Evolutionary conservation across 768 basidiomycete species (phyloP).

Genomic region (Neoboletus magnificus): DNA sequence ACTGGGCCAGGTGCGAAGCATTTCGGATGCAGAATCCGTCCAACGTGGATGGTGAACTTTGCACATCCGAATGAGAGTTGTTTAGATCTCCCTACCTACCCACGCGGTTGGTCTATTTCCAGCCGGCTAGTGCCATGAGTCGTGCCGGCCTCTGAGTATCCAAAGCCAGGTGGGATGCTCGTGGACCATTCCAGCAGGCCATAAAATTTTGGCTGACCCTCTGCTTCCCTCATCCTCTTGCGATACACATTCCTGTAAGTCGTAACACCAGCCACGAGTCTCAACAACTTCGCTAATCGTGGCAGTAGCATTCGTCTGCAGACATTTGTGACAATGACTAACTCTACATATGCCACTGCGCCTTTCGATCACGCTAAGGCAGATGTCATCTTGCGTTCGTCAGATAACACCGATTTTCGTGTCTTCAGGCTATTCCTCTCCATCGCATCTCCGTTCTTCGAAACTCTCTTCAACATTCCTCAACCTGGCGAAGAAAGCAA

Average conservation of each 20-base stretch:
- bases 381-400: conserved; percentile 25
- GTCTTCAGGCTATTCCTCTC: conserved; percentile 33
- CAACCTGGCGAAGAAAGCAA: conserved; percentile 16
- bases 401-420: conserved; percentile 29
- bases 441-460: conserved; percentile 35
- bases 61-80: background rate
- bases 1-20: background rate
- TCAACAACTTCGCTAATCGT: background rate
- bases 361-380: conserved; percentile 24
- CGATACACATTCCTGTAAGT: conserved; percentile 1
- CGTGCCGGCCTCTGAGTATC: background rate
- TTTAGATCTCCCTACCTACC: background rate
- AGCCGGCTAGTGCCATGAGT: background rate
- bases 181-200: background rate
- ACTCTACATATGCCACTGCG: conserved; percentile 5
- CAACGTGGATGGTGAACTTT: background rate
- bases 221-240: background rate
- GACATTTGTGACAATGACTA: background rate
- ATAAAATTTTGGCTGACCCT: background rate
- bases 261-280: background rate
- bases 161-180: background rate
- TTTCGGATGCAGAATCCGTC: background rate
- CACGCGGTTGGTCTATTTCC: background rate
- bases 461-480: conserved; percentile 30
- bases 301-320: background rate